Percentiles rank a stretch among this genome's conserved stretches.
These are phyloP conservation scores for Solanum habrochaites DNA, from an alignment of 257 asterid species.

Conservation along the genomic window DNA sequence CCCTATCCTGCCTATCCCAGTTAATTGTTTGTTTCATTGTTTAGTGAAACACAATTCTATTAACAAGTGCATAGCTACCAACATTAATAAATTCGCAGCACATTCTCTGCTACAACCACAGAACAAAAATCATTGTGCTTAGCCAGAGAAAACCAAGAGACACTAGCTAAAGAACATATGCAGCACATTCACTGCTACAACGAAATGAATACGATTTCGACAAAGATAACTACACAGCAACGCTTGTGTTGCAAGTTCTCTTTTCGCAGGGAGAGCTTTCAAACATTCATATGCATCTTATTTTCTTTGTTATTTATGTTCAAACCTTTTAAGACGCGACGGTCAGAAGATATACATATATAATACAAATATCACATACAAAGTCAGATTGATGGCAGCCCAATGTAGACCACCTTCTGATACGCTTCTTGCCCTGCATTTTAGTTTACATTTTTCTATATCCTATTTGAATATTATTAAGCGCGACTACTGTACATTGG, in stretches of 20 bases:
- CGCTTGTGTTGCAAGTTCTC: not conserved
- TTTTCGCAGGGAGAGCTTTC: not conserved
- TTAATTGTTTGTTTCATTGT: not conserved
- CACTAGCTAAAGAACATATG: not conserved
- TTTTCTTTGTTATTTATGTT: not conserved
- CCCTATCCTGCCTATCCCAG: not conserved
- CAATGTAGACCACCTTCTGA: constrained; percentile 6
- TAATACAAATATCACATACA: constrained; percentile 5
- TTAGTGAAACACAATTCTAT: not conserved
- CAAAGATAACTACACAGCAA: not conserved
- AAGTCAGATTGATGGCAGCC: not conserved
- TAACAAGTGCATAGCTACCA: not conserved
- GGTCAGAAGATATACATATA: not conserved
- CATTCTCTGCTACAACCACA: not conserved
- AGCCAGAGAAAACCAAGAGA: not conserved
- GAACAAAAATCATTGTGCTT: not conserved
- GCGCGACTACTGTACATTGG: constrained; percentile 32
- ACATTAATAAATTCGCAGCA: not conserved
- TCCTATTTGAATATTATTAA: constrained; percentile 14
- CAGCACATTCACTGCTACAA: not conserved
- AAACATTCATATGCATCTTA: not conserved
- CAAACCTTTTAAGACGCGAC: not conserved
- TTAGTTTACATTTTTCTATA: constrained; percentile 3
- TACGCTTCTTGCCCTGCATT: not conserved
- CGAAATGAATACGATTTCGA: not conserved